These are phyloP conservation scores for Coniosporium tulheliwenetii DNA, from an alignment of 2,329 filamentous ascomycete species.

Conservation along the genomic window DNA sequence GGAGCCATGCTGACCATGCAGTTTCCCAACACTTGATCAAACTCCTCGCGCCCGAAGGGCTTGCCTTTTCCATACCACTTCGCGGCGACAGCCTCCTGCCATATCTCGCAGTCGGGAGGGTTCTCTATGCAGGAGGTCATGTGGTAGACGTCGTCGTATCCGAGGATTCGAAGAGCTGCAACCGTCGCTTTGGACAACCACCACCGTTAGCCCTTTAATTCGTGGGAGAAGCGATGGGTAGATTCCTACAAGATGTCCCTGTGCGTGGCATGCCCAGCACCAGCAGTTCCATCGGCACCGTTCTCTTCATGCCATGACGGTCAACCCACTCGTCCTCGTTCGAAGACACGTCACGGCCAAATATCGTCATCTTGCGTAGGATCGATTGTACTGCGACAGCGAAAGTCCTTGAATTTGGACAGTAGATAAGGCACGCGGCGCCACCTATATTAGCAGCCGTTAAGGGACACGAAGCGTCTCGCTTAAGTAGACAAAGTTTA, in stretches of 20 bases:
- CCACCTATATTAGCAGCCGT: too few relatives aligned
- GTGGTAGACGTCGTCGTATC: conserved; percentile 56
- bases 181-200: conserved; percentile 29
- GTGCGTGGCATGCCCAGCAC: conserved; percentile 55
- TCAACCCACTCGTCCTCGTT: background rate
- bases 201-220: background rate
- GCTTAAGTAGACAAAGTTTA: too few relatives aligned
- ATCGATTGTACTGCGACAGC: too few relatives aligned
- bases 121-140: conserved; percentile 60
- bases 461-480: too few relatives aligned
- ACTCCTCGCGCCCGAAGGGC: conserved; percentile 48
- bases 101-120: conserved; percentile 50
- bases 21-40: conserved; percentile 52
- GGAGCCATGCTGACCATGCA: conserved; percentile 21
- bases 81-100: conserved; percentile 51
- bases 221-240: background rate
- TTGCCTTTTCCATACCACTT: conserved; percentile 45
- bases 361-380: background rate
- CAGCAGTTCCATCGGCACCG: conserved; percentile 57
- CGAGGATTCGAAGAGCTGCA: conserved; percentile 45
- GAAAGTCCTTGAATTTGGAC: too few relatives aligned
- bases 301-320: conserved; percentile 21
- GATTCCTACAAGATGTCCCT: conserved; percentile 49
- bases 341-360: background rate
- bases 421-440: too few relatives aligned